These are phyloP conservation scores for Dicorynia guianensis DNA, from an alignment of 306 rosid species.

Conservation along the genomic window DNA sequence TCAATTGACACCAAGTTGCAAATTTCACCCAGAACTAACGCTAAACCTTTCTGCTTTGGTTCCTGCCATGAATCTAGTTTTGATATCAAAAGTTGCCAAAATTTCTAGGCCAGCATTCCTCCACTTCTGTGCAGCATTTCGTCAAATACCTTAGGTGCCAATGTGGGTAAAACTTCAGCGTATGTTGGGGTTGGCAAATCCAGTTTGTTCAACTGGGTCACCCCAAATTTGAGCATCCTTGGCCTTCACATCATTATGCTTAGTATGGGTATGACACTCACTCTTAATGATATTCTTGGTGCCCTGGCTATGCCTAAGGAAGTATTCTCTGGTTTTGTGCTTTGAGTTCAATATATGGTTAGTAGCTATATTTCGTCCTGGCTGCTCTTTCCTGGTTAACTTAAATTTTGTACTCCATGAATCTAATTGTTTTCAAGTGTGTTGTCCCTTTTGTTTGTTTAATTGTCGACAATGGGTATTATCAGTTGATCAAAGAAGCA, in stretches of 20 bases:
- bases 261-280: slow-evolving; percentile 97
- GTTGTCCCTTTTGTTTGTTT: not conserved
- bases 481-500: not conserved
- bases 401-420: not conserved
- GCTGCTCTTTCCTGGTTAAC: not conserved
- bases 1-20: slow-evolving; percentile 16
- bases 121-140: slow-evolving; percentile 67
- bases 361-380: slow-evolving; percentile 12
- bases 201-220: slow-evolving; percentile 76
- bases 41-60: slow-evolving; percentile 8
- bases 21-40: slow-evolving; percentile 10
- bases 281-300: slow-evolving; percentile 78
- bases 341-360: slow-evolving; percentile 86
- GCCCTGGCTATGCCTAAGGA: slow-evolving; percentile 85
- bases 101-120: not conserved
- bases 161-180: slow-evolving; percentile 84
- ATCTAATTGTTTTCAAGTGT: not conserved
- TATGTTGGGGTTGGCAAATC: slow-evolving; percentile 63
- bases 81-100: not conserved
- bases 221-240: slow-evolving; percentile 59
- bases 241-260: slow-evolving; percentile 77
- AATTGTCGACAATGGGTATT: not conserved
- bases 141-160: slow-evolving; percentile 46
- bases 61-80: not conserved
- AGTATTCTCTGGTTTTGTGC: slow-evolving; percentile 67